Evolutionary conservation across 768 basidiomycete genomes (phyloP).

Genomic region (Mycena albidolilacea): DNA sequence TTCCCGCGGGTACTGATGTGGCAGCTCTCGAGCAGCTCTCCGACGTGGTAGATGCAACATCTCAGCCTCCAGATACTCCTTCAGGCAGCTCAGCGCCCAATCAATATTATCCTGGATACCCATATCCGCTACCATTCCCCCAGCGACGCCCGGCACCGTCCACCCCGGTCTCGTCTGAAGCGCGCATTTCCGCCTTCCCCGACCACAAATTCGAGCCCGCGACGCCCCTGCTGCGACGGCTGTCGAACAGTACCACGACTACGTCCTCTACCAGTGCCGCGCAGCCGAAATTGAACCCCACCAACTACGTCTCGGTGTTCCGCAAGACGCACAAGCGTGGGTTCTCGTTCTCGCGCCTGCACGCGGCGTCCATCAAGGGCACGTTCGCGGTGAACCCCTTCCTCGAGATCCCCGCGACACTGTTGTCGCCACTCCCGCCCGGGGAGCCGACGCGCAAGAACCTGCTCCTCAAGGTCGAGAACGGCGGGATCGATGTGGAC

Average conservation of each 20-base stretch:
- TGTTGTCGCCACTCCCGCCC: conserved; percentile 50
- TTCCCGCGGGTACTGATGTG: background rate
- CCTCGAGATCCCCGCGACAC: conserved; percentile 53
- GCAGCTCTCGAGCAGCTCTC: background rate
- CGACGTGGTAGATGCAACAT: background rate
- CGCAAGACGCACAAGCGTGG: conserved; percentile 46
- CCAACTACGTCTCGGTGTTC: conserved; percentile 52
- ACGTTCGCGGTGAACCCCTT: conserved; percentile 58
- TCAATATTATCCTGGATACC: conserved; percentile 12
- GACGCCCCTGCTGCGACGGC: conserved; percentile 22
- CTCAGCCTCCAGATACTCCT: conserved; percentile 10
- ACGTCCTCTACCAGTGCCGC: background rate
- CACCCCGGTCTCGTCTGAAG: conserved; percentile 23
- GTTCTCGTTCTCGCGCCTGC: conserved; percentile 37
- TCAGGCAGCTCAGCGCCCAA: background rate
- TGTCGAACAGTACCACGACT: background rate
- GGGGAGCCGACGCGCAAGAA: conserved; percentile 54
- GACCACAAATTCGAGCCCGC: conserved; percentile 31
- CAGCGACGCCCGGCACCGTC: conserved; percentile 25
- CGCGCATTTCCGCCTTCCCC: conserved; percentile 28
- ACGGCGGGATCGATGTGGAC: conserved; percentile 59
- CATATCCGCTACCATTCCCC: conserved; percentile 18
- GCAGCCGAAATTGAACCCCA: conserved; percentile 39
- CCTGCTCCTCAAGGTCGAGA: conserved; percentile 55
- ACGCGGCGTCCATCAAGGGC: conserved; percentile 50